Conservation (phyloP, 805 yeast genomes). For the Nakazawaea pomicola region DNA sequence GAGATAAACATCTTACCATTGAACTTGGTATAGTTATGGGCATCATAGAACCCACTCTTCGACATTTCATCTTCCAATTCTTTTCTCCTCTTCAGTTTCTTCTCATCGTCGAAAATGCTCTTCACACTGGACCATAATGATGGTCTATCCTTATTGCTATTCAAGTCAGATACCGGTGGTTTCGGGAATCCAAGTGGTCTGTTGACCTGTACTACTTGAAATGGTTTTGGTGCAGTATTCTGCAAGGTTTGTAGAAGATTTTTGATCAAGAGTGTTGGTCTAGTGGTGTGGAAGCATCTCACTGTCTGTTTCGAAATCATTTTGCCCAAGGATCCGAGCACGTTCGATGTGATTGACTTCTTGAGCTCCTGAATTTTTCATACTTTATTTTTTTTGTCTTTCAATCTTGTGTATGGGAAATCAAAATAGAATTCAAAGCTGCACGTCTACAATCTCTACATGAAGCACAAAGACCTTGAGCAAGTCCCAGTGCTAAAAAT, state of each 20-base stretch:
- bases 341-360: background rate
- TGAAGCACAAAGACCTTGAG: too few species aligned
- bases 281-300: slow-evolving; percentile 5
- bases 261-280: background rate
- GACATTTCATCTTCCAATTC: slow-evolving; percentile 60
- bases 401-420: too few species aligned
- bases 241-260: slow-evolving; percentile 12
- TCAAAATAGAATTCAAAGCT: too few species aligned
- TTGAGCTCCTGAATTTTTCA: too few species aligned
- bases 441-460: too few species aligned
- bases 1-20: slow-evolving; percentile 82
- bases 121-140: slow-evolving; percentile 21
- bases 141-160: background rate
- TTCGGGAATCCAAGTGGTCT: slow-evolving; percentile 14
- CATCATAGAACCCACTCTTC: slow-evolving; percentile 62
- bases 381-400: background rate
- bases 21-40: slow-evolving; percentile 62
- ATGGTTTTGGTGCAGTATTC: slow-evolving; percentile 14
- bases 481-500: too few species aligned
- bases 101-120: slow-evolving; percentile 45
- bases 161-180: slow-evolving; percentile 3
- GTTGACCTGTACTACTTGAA: slow-evolving; percentile 13
- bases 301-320: slow-evolving; percentile 1
- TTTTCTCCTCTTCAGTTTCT: slow-evolving; percentile 41
- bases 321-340: too few species aligned